A percentile compares a stretch with the other conserved stretches of the same genome.
Conservation (phyloP, 345 rosid genomes). For the Rhodamnia argentea region DNA sequence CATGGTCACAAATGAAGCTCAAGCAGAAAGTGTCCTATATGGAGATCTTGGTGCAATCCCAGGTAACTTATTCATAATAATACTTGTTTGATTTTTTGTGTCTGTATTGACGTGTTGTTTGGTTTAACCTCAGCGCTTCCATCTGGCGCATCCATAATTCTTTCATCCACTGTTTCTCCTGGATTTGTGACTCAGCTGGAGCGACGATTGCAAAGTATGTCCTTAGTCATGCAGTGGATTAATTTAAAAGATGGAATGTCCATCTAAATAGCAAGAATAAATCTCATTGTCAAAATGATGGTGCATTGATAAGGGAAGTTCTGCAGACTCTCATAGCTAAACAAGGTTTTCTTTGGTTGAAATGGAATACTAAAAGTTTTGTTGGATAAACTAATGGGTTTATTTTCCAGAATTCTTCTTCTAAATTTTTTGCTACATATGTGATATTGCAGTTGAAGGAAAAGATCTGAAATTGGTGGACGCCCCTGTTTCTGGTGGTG, state of each 20-base stretch:
- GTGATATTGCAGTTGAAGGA: slow-evolving; percentile 44
- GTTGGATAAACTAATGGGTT: neutral
- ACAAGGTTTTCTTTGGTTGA: neutral
- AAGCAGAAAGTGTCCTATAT: slow-evolving; percentile 69
- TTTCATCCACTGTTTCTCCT: slow-evolving; percentile 92
- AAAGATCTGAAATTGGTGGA: slow-evolving; percentile 82
- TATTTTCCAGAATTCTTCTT: neutral
- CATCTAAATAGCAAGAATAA: neutral
- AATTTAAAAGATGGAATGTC: neutral
- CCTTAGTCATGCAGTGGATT: neutral
- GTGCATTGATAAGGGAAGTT: neutral
- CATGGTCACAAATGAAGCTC: slow-evolving; percentile 94
- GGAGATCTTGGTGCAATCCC: slow-evolving; percentile 81
- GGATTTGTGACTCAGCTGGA: slow-evolving; percentile 67
- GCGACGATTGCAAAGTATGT: slow-evolving; percentile 64
- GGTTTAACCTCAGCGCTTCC: slow-evolving; percentile 46
- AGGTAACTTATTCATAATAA: slow-evolving; percentile 24
- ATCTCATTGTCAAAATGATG: neutral
- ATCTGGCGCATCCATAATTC: slow-evolving; percentile 62
- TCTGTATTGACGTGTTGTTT: slow-evolving; percentile 10
- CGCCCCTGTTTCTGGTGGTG: slow-evolving; percentile 99
- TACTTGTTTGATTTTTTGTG: neutral
- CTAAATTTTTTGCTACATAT: neutral
- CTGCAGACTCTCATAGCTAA: neutral
- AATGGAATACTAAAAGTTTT: neutral